phyloP scores from a whole-genome alignment of 1,139 yeast species.

The Petasospora rhodanensis region DNA sequence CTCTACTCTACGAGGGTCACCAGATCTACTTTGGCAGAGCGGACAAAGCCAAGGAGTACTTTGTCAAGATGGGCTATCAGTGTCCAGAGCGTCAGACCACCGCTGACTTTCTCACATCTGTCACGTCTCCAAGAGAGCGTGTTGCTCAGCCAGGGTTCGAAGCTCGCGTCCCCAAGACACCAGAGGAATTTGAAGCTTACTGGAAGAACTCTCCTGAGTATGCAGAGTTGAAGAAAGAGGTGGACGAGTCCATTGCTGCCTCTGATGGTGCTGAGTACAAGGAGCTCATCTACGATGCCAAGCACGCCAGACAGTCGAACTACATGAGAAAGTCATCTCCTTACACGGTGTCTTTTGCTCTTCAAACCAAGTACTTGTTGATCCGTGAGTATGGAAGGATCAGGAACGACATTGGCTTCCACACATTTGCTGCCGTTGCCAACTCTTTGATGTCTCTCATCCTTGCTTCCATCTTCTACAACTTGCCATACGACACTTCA shows the following conservation, averaged over 20 bases:
- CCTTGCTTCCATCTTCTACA: constrained; percentile 71
- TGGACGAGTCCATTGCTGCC: constrained; percentile 31
- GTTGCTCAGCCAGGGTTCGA: constrained; percentile 51
- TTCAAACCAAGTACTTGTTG: constrained; percentile 61
- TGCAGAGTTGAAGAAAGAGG: constrained; percentile 34
- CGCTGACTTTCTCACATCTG: constrained; percentile 75
- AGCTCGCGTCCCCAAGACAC: constrained; percentile 59
- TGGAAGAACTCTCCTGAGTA: constrained; percentile 65
- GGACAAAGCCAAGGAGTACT: constrained; percentile 53
- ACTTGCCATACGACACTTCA: constrained; percentile 42
- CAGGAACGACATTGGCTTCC: constrained; percentile 62
- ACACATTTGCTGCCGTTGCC: constrained; percentile 54
- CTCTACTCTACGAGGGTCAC: constrained; percentile 70
- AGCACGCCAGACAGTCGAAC: constrained; percentile 47
- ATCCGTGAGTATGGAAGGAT: constrained; percentile 60
- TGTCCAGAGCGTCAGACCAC: constrained; percentile 78
- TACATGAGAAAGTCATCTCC: constrained; percentile 50
- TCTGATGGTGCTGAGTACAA: constrained; percentile 17
- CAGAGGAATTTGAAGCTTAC: constrained; percentile 62
- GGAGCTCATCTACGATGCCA: constrained; percentile 40
- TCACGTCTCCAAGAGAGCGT: constrained; percentile 73
- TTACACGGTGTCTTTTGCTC: constrained; percentile 56
- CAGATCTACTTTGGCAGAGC: constrained; percentile 73
- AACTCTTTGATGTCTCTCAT: constrained; percentile 69
- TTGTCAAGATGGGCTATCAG: constrained; percentile 62